Evolutionary conservation across 2,329 filamentous ascomycete genomes (phyloP).

Genomic region (Aureobasidium lini): DNA sequence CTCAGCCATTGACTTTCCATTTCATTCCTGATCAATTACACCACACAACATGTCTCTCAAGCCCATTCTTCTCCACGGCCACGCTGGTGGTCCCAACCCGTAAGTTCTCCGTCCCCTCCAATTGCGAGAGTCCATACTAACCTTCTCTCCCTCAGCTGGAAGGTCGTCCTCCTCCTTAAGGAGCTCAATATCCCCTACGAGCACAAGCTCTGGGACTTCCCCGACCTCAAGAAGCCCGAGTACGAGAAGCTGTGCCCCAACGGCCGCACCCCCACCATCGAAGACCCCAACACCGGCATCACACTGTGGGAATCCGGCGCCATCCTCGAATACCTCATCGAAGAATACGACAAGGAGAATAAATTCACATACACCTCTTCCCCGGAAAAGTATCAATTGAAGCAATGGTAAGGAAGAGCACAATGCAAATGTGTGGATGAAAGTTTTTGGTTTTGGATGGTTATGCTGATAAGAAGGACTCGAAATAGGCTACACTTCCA

Average conservation of each 20-base stretch:
- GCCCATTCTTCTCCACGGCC: constrained; percentile 17
- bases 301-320: constrained; percentile 32
- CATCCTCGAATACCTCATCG: constrained; percentile 27
- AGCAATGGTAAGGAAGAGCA: constrained; percentile 29
- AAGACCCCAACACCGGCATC: constrained; percentile 40
- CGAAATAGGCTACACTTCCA: constrained; percentile 29
- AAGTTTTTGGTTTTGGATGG: too few relatives aligned
- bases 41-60: constrained; percentile 14
- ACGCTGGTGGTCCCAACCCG: constrained; percentile 12
- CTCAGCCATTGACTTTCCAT: neutral
- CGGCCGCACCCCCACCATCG: constrained; percentile 37
- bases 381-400: constrained; percentile 29
- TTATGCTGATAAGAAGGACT: too few relatives aligned
- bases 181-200: constrained; percentile 38
- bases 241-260: constrained; percentile 37
- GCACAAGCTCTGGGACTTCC: constrained; percentile 28
- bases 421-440: too few relatives aligned
- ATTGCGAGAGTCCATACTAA: too few relatives aligned
- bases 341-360: constrained; percentile 38
- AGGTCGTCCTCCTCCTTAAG: constrained; percentile 37
- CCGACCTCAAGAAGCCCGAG: constrained; percentile 32
- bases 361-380: constrained; percentile 35
- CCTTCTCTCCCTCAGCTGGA: neutral
- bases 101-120: too few relatives aligned
- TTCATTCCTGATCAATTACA: neutral